A percentile compares a stretch with the other conserved stretches of the same genome.
Evolutionary conservation across 108 stramenopile species (phyloP).

Genomic region (Nitzschia sp.): DNA sequence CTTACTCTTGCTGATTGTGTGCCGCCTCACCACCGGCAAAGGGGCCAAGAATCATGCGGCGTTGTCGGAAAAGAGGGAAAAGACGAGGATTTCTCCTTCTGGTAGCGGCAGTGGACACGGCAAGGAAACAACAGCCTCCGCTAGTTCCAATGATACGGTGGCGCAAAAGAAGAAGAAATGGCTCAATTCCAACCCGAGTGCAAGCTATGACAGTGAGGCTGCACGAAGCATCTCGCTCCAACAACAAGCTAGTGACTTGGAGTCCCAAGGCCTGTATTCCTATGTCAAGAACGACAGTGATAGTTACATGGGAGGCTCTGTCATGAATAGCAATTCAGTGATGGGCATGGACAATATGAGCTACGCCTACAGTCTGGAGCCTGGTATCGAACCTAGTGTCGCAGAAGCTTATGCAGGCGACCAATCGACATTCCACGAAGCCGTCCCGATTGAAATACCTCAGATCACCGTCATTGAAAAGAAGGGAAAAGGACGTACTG

Average conservation of each 20-base stretch:
- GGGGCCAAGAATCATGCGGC: not conserved
- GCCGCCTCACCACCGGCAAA: not conserved
- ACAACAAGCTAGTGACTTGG: slow-evolving; percentile 28
- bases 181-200: not conserved
- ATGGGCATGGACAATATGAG: slow-evolving; percentile 40
- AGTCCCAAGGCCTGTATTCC: slow-evolving; percentile 25
- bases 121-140: not conserved
- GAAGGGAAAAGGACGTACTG: not conserved
- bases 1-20: not conserved
- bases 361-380: slow-evolving; percentile 63
- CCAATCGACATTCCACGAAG: not conserved
- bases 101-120: not conserved
- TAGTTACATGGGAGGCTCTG: slow-evolving; percentile 10
- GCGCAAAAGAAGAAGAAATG: not conserved
- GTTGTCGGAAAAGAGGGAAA: not conserved
- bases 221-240: not conserved
- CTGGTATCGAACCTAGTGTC: slow-evolving; percentile 41
- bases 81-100: not conserved
- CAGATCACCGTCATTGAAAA: not conserved
- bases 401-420: slow-evolving; percentile 9
- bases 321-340: slow-evolving; percentile 3
- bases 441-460: slow-evolving; percentile 22
- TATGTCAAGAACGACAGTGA: slow-evolving; percentile 18
- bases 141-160: not conserved
- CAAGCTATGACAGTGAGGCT: not conserved